Percentiles rank a stretch among this genome's conserved stretches.
phyloP scores from a whole-genome alignment of 306 rosid species.

The Acacia acuminata region DNA sequence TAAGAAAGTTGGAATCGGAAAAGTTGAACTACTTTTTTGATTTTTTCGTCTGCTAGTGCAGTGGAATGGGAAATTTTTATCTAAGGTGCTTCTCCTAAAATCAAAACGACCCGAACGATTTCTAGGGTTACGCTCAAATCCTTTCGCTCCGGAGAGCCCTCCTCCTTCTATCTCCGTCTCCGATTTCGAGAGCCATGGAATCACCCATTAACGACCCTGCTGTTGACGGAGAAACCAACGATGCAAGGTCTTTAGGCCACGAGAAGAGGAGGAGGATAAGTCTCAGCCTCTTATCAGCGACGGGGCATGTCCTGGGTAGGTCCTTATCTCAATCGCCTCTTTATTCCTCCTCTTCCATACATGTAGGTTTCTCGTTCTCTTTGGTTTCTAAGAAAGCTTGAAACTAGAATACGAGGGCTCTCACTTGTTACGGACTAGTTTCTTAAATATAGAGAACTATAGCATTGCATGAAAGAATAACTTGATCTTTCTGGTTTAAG shows the following conservation, averaged over 20 bases:
- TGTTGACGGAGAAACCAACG: conserved; percentile 53
- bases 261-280: conserved; percentile 68
- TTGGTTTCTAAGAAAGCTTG: conserved; percentile 22
- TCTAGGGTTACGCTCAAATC: too few relatives aligned
- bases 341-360: too few relatives aligned
- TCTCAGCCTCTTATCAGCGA: too few relatives aligned
- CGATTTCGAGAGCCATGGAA: too few relatives aligned
- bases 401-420: neutral
- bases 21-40: neutral
- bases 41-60: neutral
- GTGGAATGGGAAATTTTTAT: neutral
- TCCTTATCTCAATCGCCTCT: too few relatives aligned
- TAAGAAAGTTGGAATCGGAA: neutral
- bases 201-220: conserved; percentile 47
- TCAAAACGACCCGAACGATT: too few relatives aligned
- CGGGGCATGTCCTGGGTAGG: too few relatives aligned
- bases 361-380: too few relatives aligned
- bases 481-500: neutral
- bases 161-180: too few relatives aligned
- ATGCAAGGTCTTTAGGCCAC: conserved; percentile 47
- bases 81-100: too few relatives aligned
- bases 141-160: too few relatives aligned
- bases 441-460: neutral
- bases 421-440: neutral
- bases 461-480: neutral